Conservation (phyloP, 495 filamentous ascomycete genomes). For the Tuber aestivum region DNA sequence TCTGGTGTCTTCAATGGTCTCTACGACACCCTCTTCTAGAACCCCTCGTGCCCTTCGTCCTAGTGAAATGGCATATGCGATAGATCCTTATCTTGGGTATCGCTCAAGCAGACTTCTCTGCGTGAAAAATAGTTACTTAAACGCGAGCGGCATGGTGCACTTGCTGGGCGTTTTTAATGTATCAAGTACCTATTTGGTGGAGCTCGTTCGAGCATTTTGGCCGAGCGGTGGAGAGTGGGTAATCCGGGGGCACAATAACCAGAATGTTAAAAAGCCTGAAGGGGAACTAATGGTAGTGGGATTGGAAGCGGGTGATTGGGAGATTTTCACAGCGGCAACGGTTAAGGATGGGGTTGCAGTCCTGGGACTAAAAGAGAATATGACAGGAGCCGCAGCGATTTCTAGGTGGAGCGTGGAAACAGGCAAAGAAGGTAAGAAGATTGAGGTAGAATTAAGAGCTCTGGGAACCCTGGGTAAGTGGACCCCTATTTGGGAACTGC, state of each 20-base stretch:
- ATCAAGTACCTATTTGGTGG: constrained; percentile 18
- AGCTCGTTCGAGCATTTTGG: constrained; percentile 12
- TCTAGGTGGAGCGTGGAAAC: constrained; percentile 1
- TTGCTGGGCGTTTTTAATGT: constrained; percentile 25
- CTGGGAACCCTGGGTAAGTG: constrained; percentile 23
- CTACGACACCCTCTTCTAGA: constrained; percentile 7
- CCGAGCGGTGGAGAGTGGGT: constrained; percentile 15
- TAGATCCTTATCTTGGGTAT: constrained; percentile 21
- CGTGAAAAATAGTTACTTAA: constrained; percentile 15
- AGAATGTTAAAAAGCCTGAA: neutral
- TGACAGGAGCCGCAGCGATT: constrained; percentile 22
- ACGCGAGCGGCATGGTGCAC: neutral
- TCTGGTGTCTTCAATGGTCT: constrained; percentile 63
- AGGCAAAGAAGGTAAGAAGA: neutral
- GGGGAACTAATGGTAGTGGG: constrained; percentile 19
- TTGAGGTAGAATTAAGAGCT: constrained; percentile 22
- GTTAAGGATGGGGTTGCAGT: constrained; percentile 20
- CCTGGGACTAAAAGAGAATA: constrained; percentile 19
- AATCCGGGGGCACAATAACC: constrained; percentile 14
- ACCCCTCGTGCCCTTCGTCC: constrained; percentile 17
- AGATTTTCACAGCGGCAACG: constrained; percentile 22
- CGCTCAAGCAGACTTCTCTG: constrained; percentile 17
- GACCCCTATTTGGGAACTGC: neutral
- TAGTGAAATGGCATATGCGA: constrained; percentile 20
- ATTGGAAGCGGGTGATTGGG: constrained; percentile 23